Evolutionary conservation across 148 eudicot genomes (phyloP).

Genomic region (Chenopodium suecicum): DNA sequence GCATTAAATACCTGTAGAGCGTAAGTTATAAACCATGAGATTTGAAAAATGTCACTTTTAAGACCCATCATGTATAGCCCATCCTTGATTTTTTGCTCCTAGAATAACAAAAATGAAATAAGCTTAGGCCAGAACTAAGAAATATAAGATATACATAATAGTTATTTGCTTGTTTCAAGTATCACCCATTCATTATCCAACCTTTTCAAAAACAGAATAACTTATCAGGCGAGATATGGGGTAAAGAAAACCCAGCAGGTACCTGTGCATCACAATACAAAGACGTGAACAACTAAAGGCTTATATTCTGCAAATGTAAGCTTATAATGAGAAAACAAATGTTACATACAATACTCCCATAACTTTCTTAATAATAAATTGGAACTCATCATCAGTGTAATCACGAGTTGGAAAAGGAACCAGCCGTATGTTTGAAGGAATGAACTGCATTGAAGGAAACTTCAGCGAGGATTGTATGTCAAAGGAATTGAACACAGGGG

Average conservation of each 20-base stretch:
- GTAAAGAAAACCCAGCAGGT: constrained; percentile 94
- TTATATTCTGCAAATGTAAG: background rate
- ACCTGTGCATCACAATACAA: constrained; percentile 46
- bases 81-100: constrained; percentile 96
- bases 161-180: background rate
- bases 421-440: constrained; percentile 83
- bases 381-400: constrained; percentile 98
- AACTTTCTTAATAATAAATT: constrained; percentile 82
- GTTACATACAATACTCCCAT: constrained; percentile 97
- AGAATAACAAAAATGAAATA: constrained; percentile 31
- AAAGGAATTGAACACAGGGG: constrained; percentile 30
- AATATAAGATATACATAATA: background rate
- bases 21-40: constrained; percentile 94
- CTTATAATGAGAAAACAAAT: background rate
- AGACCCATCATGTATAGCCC: constrained; percentile 99
- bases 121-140: background rate
- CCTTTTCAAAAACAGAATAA: constrained; percentile 94
- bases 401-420: constrained; percentile 96
- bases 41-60: constrained; percentile 69
- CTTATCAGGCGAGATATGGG: constrained; percentile 95
- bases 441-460: constrained; percentile 60
- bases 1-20: constrained; percentile 63
- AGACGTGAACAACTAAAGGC: constrained; percentile 8
- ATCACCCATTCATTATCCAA: constrained; percentile 28
- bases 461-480: constrained; percentile 27